A percentile compares a stretch with the other conserved stretches of the same genome.
Conservation (phyloP, 768 basidiomycete genomes). For the Trametes villosa region DNA sequence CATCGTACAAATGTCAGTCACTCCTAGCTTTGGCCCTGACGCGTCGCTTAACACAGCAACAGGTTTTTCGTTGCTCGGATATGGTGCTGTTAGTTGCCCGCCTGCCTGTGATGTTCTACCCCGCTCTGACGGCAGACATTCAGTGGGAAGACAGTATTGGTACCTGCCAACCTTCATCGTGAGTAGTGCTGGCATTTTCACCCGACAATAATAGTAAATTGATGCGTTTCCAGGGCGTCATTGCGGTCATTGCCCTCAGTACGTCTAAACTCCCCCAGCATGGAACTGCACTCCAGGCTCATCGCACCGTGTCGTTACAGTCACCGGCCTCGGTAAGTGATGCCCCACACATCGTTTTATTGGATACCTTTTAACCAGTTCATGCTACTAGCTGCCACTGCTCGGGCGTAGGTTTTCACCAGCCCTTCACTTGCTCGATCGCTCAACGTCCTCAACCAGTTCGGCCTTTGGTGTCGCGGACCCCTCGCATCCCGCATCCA, state of each 20-base stretch:
- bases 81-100: slow-evolving; percentile 4
- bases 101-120: not conserved
- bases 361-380: not conserved
- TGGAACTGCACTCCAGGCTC: not conserved
- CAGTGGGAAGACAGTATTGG: slow-evolving; percentile 16
- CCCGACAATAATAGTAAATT: too few relatives aligned
- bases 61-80: slow-evolving; percentile 15
- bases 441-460: not conserved
- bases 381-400: not conserved
- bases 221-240: not conserved
- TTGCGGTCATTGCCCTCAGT: slow-evolving; percentile 7
- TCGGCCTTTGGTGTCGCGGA: not conserved
- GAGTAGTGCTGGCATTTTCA: not conserved
- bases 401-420: slow-evolving; percentile 2
- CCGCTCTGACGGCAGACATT: not conserved
- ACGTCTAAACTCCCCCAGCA: not conserved
- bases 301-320: not conserved
- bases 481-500: slow-evolving; percentile 1
- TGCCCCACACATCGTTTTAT: not conserved
- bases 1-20: slow-evolving; percentile 17
- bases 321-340: slow-evolving; percentile 12
- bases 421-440: not conserved
- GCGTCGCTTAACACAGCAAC: too few relatives aligned
- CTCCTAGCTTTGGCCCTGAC: not conserved
- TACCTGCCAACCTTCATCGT: slow-evolving; percentile 7